Conservation (phyloP, 345 rosid genomes). For the Syzygium oleosum region DNA sequence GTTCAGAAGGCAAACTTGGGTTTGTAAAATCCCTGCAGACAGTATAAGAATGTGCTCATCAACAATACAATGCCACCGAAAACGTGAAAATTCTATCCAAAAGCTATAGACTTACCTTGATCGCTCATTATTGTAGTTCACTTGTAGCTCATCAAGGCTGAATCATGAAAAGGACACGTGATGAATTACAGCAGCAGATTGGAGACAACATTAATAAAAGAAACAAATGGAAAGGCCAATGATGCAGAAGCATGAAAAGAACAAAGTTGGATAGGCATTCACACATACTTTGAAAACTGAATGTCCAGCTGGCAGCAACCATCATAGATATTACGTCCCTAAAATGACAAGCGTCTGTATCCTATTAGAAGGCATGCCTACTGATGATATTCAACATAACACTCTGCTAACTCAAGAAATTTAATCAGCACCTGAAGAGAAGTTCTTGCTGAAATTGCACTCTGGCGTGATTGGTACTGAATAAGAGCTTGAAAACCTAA, state of each 20-base stretch:
- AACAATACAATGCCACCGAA: neutral
- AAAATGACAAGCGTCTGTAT: neutral
- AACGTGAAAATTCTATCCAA: neutral
- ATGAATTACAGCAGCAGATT: constrained; percentile 1
- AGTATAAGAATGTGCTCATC: neutral
- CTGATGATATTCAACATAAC: neutral
- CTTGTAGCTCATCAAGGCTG: constrained; percentile 98
- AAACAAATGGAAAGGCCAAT: neutral
- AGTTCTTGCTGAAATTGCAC: constrained; percentile 77
- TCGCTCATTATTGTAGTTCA: constrained; percentile 91
- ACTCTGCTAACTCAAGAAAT: neutral
- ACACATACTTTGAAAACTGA: constrained; percentile 88
- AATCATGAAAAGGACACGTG: constrained; percentile 5
- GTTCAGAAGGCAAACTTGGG: constrained; percentile 90
- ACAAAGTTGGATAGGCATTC: neutral
- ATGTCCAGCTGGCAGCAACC: constrained; percentile 98
- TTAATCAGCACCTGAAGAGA: constrained; percentile 63
- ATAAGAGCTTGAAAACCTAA: constrained; percentile 96
- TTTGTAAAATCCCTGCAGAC: constrained; percentile 84
- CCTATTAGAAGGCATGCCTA: neutral
- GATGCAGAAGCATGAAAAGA: neutral
- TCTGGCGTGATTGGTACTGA: constrained; percentile 69
- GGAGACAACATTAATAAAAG: neutral
- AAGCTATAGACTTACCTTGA: constrained; percentile 50
- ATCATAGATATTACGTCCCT: constrained; percentile 98